phyloP scores from a whole-genome alignment of 306 rosid species.

The Begonia masoniana region DNA sequence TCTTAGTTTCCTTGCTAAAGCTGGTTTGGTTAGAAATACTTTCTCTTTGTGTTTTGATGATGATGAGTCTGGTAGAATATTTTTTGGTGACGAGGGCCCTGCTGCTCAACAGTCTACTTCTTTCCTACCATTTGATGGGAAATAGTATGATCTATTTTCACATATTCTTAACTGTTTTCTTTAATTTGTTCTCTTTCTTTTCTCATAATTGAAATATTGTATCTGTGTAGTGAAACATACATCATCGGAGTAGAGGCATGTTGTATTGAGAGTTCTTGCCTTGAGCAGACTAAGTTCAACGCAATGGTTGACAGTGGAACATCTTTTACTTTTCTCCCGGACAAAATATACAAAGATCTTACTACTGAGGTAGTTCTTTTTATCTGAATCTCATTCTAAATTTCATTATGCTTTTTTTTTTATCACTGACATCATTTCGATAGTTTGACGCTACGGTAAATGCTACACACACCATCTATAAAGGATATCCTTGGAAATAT shows the following conservation, averaged over 20 bases:
- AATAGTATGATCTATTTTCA: conserved; percentile 22
- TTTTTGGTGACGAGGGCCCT: conserved; percentile 49
- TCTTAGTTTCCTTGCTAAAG: conserved; percentile 51
- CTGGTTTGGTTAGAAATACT: conserved; percentile 36
- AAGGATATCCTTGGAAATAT: conserved; percentile 72
- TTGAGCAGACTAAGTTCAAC: conserved; percentile 45
- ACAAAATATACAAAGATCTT: conserved; percentile 47
- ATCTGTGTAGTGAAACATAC: conserved; percentile 55
- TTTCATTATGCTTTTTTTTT: conserved; percentile 14
- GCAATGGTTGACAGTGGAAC: conserved; percentile 84
- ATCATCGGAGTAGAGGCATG: conserved; percentile 62
- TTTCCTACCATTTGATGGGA: conserved; percentile 26
- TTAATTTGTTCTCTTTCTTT: conserved; percentile 4
- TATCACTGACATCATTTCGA: conserved; percentile 15
- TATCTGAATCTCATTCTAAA: conserved; percentile 7
- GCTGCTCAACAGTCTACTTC: conserved; percentile 35
- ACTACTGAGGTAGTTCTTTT: conserved; percentile 46
- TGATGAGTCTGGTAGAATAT: conserved; percentile 45
- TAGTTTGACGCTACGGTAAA: conserved; percentile 71
- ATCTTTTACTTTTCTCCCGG: conserved; percentile 82
- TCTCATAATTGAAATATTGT: not conserved
- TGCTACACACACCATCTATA: conserved; percentile 39
- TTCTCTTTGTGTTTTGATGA: conserved; percentile 46
- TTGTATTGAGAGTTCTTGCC: conserved; percentile 59
- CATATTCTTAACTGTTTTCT: conserved; percentile 1